Base-by-base conservation (phyloP, 2,329 filamentous ascomycete genomes). In the Sclerotinia glacialis region DNA sequence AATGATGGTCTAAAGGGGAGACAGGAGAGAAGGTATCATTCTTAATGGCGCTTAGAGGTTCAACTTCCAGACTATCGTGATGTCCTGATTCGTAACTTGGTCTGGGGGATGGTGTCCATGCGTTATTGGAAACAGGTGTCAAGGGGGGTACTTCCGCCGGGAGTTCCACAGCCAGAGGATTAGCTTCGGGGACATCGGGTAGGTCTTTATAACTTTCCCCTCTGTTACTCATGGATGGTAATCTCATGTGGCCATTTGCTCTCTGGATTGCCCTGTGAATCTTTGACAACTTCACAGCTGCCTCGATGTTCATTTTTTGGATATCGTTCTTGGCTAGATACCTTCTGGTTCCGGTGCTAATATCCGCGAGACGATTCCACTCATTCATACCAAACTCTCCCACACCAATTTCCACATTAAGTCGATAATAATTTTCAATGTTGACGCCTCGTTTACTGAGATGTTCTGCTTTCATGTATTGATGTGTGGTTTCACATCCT, bases 361-460 rank as follows among this genome's bases (percentile, higher is more conserved):
- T 98, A 63, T 97, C 94, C 34, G 91, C 89, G n/a, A 98, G 81
- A 4, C 93, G 87, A 73, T 92, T 86, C 95, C 95, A 99, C 77
- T 98, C 95, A 76, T 98, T 99, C 93, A 99, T 98, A 62, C 91
- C 94, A 77, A 97, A 98, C 76, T 98, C 95, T 64, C 94, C 93
- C 3, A 98, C 93, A 1, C 94, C 95, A 21, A 97, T 89, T 76
- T 98, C 93, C 50, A 98, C 95, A 71, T 99, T 99, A n/a, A 98
- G 82, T 9, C 95, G 90, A 77, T 93, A 96, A 80, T 99, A 99
- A 77, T 96, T 92, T 67, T 97, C 93, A 62, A 86, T 85, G 73
- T 90, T 93, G 68, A 98, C 91, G 34, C 89, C 87, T 44, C 93
- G 87, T 76, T 88, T 90, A 8, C 85, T 80, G 28, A 98, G 82